A percentile compares a stretch with the other conserved stretches of the same genome.
Evolutionary conservation across 345 rosid species (phyloP).

Genomic region (Mangifera indica): DNA sequence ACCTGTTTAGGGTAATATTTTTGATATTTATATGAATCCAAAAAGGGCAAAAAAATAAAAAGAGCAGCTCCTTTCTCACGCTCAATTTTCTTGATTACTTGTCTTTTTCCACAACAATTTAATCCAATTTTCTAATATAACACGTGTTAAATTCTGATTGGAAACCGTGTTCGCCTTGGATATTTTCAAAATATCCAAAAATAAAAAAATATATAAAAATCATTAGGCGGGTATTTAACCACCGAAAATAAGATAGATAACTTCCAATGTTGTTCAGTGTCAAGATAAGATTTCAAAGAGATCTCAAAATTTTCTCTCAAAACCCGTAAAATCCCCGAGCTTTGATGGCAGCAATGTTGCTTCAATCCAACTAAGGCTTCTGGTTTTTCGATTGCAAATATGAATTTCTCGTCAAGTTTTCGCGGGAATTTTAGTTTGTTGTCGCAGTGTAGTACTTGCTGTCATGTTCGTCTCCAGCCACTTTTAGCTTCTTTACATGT

Average conservation of each 20-base stretch:
- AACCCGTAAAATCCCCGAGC: not conserved
- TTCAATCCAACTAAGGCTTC: not conserved
- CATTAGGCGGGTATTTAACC: slow-evolving; percentile 17
- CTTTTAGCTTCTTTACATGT: slow-evolving; percentile 40
- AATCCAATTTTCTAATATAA: too few relatives aligned
- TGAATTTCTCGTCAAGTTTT: slow-evolving; percentile 59
- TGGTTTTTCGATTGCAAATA: slow-evolving; percentile 1
- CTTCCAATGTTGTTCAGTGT: not conserved
- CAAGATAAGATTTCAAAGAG: not conserved
- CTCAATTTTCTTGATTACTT: not conserved
- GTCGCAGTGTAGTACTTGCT: slow-evolving; percentile 56
- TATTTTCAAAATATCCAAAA: not conserved
- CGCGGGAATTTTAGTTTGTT: slow-evolving; percentile 46
- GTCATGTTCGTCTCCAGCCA: slow-evolving; percentile 53
- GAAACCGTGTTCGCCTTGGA: not conserved
- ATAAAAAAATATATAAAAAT: slow-evolving; percentile 3
- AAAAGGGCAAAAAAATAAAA: too few relatives aligned
- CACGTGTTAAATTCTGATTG: too few relatives aligned
- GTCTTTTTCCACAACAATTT: not conserved
- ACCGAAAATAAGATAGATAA: not conserved
- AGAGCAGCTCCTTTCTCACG: too few relatives aligned
- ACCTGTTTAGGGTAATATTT: too few relatives aligned
- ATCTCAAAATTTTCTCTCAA: too few relatives aligned
- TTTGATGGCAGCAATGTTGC: not conserved
- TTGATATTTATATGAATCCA: too few relatives aligned